phyloP scores from a whole-genome alignment of 495 filamentous ascomycete species.

The Neurospora sp. region DNA sequence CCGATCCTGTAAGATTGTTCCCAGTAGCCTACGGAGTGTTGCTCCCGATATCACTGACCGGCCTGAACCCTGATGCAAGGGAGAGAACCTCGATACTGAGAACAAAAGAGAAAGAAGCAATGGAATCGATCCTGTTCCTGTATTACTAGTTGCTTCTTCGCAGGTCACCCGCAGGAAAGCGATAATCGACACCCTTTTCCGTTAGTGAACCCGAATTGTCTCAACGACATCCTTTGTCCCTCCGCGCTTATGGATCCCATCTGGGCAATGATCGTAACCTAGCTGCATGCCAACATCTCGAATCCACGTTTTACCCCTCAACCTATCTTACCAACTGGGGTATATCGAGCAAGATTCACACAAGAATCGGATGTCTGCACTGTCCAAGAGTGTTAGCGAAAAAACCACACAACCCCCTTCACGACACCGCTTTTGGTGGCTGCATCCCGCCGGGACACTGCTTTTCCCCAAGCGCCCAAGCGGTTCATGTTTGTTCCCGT shows the following conservation, averaged over 20 bases:
- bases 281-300: background rate
- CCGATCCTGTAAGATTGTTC: background rate
- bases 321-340: background rate
- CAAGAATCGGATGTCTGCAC: background rate
- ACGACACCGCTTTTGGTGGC: background rate
- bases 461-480: background rate
- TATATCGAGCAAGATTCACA: background rate
- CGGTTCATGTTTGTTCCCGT: background rate
- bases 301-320: background rate
- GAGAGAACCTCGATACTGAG: background rate
- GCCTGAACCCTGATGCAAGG: background rate
- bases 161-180: background rate
- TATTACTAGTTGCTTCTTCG: background rate
- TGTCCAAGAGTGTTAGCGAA: background rate
- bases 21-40: background rate
- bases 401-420: background rate
- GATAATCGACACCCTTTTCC: background rate
- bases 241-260: background rate
- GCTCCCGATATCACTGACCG: background rate
- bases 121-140: background rate
- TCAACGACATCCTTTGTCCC: background rate
- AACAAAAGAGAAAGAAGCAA: background rate
- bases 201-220: background rate
- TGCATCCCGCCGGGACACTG: background rate
- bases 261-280: background rate